phyloP scores from a whole-genome alignment of 352 stramenopile species.

The Phytophthora sojae region DNA sequence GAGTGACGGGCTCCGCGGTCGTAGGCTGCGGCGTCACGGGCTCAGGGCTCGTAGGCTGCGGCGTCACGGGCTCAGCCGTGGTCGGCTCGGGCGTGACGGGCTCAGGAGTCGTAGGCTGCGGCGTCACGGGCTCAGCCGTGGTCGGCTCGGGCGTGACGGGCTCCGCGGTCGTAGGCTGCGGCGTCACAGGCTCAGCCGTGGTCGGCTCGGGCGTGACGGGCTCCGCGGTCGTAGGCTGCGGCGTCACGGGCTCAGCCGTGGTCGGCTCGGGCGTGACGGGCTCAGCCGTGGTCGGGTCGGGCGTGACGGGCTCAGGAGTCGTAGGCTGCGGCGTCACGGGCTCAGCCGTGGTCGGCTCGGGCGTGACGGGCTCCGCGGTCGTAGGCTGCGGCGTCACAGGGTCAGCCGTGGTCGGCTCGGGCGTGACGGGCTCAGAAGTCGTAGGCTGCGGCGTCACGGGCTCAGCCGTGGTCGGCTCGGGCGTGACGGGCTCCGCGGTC shows the following conservation, averaged over 20 bases:
- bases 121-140: not conserved
- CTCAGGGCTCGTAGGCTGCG: not conserved
- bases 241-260: not conserved
- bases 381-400: not conserved
- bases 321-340: not conserved
- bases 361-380: not conserved
- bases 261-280: not conserved
- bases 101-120: not conserved
- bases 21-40: not conserved
- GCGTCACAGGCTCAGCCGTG: not conserved
- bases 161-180: not conserved
- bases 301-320: not conserved
- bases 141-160: not conserved
- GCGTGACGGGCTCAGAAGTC: not conserved
- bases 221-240: not conserved
- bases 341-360: not conserved
- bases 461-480: not conserved
- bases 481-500: not conserved
- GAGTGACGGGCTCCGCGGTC: not conserved
- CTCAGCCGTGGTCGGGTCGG: not conserved
- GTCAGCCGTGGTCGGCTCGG: not conserved
- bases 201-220: not conserved
- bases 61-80: not conserved
- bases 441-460: not conserved
- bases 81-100: not conserved